Evolutionary conservation across 73 alveolate species (phyloP).

Genomic region (Urostyla sp.): DNA sequence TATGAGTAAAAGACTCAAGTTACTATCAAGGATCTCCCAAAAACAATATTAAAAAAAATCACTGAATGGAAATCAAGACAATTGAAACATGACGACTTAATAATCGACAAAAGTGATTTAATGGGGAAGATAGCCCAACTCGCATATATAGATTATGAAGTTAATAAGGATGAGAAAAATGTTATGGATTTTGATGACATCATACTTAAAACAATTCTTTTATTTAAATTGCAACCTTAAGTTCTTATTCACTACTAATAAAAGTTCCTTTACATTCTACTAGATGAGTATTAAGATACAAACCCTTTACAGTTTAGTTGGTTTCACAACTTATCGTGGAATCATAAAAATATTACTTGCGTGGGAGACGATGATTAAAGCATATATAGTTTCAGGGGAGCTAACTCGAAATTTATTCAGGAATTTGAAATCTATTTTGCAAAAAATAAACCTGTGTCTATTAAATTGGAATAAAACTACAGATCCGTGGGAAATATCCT

Average conservation of each 20-base stretch:
- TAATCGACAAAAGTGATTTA: no score
- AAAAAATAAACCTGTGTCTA: conserved; percentile 1
- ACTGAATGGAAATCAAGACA: no score
- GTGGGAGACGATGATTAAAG: conserved; percentile 90
- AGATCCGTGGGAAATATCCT: conserved; percentile 74
- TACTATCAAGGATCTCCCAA: no score
- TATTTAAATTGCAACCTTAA: conserved; percentile 49
- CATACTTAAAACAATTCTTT: conserved; percentile 44
- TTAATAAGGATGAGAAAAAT: conserved; percentile 4
- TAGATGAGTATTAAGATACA: conserved; percentile 85
- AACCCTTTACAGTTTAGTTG: conserved; percentile 67
- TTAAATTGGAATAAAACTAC: conserved; percentile 69
- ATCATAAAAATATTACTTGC: conserved; percentile 51
- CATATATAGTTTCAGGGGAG: conserved; percentile 81
- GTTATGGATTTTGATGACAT: conserved; percentile 73
- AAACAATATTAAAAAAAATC: no score
- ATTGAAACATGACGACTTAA: conserved; percentile 6
- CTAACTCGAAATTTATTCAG: conserved; percentile 62
- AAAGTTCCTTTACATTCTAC: conserved; percentile 66
- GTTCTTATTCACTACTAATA: conserved; percentile 19
- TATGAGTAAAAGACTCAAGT: no score
- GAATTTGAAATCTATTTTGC: conserved; percentile 46
- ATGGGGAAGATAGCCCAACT: background rate
- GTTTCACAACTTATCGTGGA: conserved; percentile 45
- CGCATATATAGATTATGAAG: no score